A percentile compares a stretch with the other conserved stretches of the same genome.
Conservation (phyloP, 1,284 basidiomycete species). For the Phellopilus nigrolimitatus region DNA sequence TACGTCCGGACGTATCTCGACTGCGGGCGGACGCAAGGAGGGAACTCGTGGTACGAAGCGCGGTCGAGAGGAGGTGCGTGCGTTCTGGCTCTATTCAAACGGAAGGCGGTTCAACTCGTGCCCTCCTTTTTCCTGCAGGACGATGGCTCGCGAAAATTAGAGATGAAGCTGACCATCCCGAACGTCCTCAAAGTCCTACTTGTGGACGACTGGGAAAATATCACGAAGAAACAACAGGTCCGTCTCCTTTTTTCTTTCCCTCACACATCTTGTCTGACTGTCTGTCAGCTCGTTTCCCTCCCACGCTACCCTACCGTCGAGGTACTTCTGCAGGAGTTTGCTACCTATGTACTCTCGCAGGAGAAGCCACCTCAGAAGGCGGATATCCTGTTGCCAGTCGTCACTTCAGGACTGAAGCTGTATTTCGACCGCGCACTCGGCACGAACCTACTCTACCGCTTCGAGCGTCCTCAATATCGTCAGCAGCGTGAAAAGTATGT, state of each 20-base stretch:
- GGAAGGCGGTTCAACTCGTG: slow-evolving; percentile 4
- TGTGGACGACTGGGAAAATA: slow-evolving; percentile 97
- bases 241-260: slow-evolving; percentile 19
- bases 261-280: no score
- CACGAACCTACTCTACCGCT: slow-evolving; percentile 88
- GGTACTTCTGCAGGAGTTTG: slow-evolving; percentile 78
- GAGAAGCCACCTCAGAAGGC: slow-evolving; percentile 62
- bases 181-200: slow-evolving; percentile 85
- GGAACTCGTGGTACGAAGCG: slow-evolving; percentile 56
- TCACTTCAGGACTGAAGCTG: slow-evolving; percentile 83
- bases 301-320: slow-evolving; percentile 82
- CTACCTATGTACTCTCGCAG: slow-evolving; percentile 52
- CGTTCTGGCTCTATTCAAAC: slow-evolving; percentile 2
- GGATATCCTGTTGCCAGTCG: slow-evolving; percentile 63
- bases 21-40: slow-evolving; percentile 47
- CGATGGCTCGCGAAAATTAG: slow-evolving; percentile 69
- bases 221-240: slow-evolving; percentile 93
- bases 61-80: slow-evolving; percentile 53
- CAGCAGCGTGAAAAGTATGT: slow-evolving; percentile 75
- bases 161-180: slow-evolving; percentile 88
- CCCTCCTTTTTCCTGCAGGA: slow-evolving; percentile 37
- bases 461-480: slow-evolving; percentile 91
- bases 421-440: slow-evolving; percentile 95
- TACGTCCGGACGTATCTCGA: slow-evolving; percentile 34
- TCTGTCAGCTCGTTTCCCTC: slow-evolving; percentile 81